A percentile compares a stretch with the other conserved stretches of the same genome.
These are phyloP conservation scores for Leccinum fuscescens DNA, from an alignment of 1,284 basidiomycete genomes.

Conservation along the genomic window DNA sequence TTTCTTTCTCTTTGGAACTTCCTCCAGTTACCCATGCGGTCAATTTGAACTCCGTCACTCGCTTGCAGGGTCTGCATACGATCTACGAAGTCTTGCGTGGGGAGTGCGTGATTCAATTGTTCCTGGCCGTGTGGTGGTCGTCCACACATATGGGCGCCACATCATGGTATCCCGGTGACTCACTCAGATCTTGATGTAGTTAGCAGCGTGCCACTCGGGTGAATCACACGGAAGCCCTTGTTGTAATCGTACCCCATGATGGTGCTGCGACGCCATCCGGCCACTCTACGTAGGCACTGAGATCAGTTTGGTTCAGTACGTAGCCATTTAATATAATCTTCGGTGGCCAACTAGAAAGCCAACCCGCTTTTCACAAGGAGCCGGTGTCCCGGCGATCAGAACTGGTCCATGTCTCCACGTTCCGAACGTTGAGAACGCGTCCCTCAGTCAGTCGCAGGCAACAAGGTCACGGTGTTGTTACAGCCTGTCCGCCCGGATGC, in stretches of 20 bases:
- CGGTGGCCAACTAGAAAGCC: background rate
- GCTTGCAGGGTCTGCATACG: slow-evolving; percentile 15
- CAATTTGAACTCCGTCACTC: slow-evolving; percentile 12
- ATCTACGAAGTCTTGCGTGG: slow-evolving; percentile 17
- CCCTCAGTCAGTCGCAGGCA: background rate
- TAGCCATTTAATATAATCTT: background rate
- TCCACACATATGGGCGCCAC: slow-evolving; percentile 9
- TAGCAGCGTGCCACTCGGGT: background rate
- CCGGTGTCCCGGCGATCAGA: slow-evolving; percentile 5
- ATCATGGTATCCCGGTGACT: slow-evolving; percentile 1
- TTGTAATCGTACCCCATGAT: background rate
- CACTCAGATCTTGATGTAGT: slow-evolving; percentile 2
- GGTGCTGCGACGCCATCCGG: background rate
- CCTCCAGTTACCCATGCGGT: slow-evolving; percentile 9
- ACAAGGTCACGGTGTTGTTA: background rate
- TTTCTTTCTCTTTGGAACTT: slow-evolving; percentile 19
- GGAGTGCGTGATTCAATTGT: slow-evolving; percentile 4
- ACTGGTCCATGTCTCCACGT: background rate
- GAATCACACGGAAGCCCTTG: background rate
- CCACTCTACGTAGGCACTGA: background rate
- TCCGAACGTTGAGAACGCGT: slow-evolving; percentile 5
- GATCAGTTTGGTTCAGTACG: background rate
- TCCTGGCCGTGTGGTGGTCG: slow-evolving; percentile 6
- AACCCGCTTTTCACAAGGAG: slow-evolving; percentile 24
- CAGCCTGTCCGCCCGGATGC: slow-evolving; percentile 1